Percentiles rank a stretch among this genome's conserved stretches.
Conservation (phyloP, 345 rosid species). For the Noccaea bulbosa region DNA sequence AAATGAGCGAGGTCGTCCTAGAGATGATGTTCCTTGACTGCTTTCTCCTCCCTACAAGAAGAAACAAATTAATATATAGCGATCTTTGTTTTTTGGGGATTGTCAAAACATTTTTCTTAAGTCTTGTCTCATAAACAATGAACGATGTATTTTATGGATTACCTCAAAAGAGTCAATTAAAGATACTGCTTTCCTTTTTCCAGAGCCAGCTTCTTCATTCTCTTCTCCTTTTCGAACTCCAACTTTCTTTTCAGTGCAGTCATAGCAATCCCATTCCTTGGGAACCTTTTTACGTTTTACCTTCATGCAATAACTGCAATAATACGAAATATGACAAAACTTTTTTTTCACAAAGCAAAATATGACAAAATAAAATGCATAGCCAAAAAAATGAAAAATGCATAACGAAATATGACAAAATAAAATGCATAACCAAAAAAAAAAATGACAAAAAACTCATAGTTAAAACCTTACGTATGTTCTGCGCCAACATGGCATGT, state of each 20-base stretch:
- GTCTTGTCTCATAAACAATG: neutral
- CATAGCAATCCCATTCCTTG: slow-evolving; percentile 62
- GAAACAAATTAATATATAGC: neutral
- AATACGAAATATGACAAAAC: neutral
- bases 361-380: neutral
- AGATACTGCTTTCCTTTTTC: slow-evolving; percentile 18
- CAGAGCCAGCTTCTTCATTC: neutral
- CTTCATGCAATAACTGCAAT: slow-evolving; percentile 63
- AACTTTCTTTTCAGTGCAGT: slow-evolving; percentile 47
- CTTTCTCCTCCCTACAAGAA: neutral
- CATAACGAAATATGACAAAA: neutral
- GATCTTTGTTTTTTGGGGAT: neutral
- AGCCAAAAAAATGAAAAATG: neutral
- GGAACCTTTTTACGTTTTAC: slow-evolving; percentile 50
- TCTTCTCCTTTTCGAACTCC: slow-evolving; percentile 31
- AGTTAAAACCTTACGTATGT: slow-evolving; percentile 54
- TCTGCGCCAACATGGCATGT: slow-evolving; percentile 63
- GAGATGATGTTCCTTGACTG: slow-evolving; percentile 8
- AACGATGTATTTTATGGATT: neutral
- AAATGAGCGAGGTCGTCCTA: neutral
- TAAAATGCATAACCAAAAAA: neutral
- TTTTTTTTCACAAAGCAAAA: too few species aligned
- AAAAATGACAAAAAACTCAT: neutral
- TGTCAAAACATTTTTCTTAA: neutral
- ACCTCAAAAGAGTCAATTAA: neutral